Base-by-base conservation (phyloP, 2,329 filamentous ascomycete species). In the Byssothecium circinans region DNA sequence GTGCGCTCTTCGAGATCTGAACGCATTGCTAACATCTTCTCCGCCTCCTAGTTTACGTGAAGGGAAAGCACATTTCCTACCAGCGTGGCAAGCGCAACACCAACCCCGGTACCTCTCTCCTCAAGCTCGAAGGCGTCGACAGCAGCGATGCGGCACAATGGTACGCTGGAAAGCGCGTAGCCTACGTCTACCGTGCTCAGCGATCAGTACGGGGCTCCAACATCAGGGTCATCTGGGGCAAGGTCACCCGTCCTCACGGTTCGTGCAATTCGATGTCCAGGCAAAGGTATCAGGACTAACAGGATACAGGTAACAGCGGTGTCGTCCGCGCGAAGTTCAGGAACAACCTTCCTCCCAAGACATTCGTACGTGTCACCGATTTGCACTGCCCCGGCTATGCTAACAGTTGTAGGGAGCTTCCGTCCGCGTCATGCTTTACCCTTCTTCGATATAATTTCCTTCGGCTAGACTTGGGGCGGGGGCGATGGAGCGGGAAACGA, bases 121-220 rank as follows among this genome's bases (percentile, higher is more conserved):
- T 99, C 81, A 94, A 96, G 86, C 95, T 99, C 73, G 92, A 99
- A 84, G 92, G 92, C 77, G 94, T 97, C 70, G 91, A 95, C 71
- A 84, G 89, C 82, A 85, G 88, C 72, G 82, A 89, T 71, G 89
- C 87, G 74, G 92, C 94, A 78, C 89, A 86, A 53, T 65, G 96
- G 88, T 99, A 99, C 83, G 82, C 90, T 64, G 94, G 94, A 81
- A 99, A 99, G 88, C 91, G 91, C 82, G 86, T 97, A 76, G 94
- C 94, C 76, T 99, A 91, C 79, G 91, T 99, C 79, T 99, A 97
- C 85, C 90, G 91, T 74, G 92, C 87, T 69, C 86, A 89, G 79
- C 91, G 86, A 80, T 90, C 96, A 83, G 84, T 96, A 74, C 89
- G 92, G 72, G 94, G 94, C 75, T 92, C 91, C 77, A 97, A 97